Evolutionary conservation across 192 early-diverging fungal species (phyloP).

Genomic region (Podila verticillata): DNA sequence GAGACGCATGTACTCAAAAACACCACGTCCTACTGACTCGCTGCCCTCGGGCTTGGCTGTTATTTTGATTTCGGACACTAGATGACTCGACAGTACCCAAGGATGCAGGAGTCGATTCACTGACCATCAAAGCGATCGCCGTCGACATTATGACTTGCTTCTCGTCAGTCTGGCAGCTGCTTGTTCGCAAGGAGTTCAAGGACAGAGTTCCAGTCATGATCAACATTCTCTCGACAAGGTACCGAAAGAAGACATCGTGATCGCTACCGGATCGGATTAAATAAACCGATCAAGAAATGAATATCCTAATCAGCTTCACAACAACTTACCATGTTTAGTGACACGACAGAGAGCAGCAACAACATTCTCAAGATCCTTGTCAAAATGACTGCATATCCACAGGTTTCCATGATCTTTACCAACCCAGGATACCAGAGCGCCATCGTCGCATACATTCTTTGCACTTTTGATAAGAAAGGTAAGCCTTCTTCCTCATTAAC

Average conservation of each 20-base stretch:
- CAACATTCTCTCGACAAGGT: constrained; percentile 27
- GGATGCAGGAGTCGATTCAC: constrained; percentile 31
- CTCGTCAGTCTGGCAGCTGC: constrained; percentile 26
- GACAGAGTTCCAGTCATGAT: constrained; percentile 38
- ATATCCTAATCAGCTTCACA: too few relatives aligned
- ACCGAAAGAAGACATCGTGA: neutral
- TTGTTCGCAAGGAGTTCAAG: constrained; percentile 40
- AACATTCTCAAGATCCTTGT: constrained; percentile 42
- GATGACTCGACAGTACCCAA: constrained; percentile 21
- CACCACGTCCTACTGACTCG: too few relatives aligned
- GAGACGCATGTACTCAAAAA: too few relatives aligned
- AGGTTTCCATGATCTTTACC: constrained; percentile 33
- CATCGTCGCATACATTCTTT: constrained; percentile 23
- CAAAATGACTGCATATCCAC: constrained; percentile 34
- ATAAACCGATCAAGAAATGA: too few relatives aligned
- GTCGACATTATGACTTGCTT: constrained; percentile 44
- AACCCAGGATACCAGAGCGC: constrained; percentile 27
- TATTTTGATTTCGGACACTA: constrained; percentile 5
- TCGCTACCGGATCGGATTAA: neutral
- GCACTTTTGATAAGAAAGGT: constrained; percentile 25
- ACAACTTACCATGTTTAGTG: neutral
- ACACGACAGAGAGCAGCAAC: constrained; percentile 24
- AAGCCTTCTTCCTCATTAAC: neutral
- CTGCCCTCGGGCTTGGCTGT: too few relatives aligned
- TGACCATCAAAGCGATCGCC: constrained; percentile 22